phyloP scores from a whole-genome alignment of 1,284 basidiomycete genomes.

The Trichosporon sp. region DNA sequence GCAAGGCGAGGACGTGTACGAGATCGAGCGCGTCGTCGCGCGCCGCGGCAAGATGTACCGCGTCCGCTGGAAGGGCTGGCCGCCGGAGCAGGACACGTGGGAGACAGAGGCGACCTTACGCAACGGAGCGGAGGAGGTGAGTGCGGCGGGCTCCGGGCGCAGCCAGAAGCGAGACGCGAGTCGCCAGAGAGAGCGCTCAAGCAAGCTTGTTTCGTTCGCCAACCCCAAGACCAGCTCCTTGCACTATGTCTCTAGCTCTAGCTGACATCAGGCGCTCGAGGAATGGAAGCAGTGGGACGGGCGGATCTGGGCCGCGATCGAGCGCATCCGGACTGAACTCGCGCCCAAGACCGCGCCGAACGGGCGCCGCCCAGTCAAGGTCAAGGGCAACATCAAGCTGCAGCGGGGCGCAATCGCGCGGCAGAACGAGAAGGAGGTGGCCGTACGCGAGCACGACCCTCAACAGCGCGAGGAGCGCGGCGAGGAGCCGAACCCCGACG shows the following conservation, averaged over 20 bases:
- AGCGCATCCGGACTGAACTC: neutral
- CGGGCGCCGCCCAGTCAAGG: neutral
- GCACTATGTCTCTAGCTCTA: too few species aligned
- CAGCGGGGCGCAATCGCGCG: neutral
- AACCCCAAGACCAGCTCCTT: too few species aligned
- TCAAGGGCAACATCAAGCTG: neutral
- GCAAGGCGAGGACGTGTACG: constrained; percentile 23
- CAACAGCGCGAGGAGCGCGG: neutral
- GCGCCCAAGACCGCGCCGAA: neutral
- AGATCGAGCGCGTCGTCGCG: constrained; percentile 32
- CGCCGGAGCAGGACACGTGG: constrained; percentile 38
- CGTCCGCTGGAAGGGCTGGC: constrained; percentile 37
- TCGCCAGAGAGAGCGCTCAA: too few species aligned
- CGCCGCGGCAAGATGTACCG: constrained; percentile 23
- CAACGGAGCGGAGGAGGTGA: constrained; percentile 28
- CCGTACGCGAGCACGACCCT: neutral
- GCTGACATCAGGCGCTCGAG: constrained; percentile 17
- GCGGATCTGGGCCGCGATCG: neutral
- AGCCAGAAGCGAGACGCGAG: too few species aligned
- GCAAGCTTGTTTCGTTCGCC: too few species aligned
- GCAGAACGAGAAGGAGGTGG: neutral
- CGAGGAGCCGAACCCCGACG: neutral
- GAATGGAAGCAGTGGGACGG: constrained; percentile 31
- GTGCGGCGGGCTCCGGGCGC: neutral
- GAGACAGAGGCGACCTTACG: constrained; percentile 21